A percentile compares a stretch with the other conserved stretches of the same genome.
These are phyloP conservation scores for Emmonsia crescens DNA, from an alignment of 2,329 filamentous ascomycete species.

Conservation along the genomic window DNA sequence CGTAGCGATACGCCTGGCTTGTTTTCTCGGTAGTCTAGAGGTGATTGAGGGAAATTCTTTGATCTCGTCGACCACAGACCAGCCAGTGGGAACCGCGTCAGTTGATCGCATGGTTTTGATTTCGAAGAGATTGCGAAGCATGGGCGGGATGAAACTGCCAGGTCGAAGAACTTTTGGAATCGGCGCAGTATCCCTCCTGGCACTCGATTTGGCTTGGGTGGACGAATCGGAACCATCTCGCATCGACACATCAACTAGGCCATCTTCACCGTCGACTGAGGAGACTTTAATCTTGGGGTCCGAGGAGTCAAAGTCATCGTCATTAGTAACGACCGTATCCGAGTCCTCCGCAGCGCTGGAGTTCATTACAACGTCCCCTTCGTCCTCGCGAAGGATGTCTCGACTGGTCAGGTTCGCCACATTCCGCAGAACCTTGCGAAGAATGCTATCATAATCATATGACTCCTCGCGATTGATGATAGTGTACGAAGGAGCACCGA, in stretches of 20 bases:
- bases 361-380: conserved; percentile 38
- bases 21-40: conserved; percentile 32
- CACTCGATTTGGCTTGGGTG: conserved; percentile 16
- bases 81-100: conserved; percentile 58
- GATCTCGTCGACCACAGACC: conserved; percentile 50
- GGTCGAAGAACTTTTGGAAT: conserved; percentile 38
- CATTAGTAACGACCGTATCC: conserved; percentile 56
- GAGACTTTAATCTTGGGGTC: conserved; percentile 62
- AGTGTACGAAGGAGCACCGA: conserved; percentile 50
- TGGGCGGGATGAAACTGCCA: conserved; percentile 48
- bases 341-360: conserved; percentile 46
- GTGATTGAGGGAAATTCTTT: conserved; percentile 47
- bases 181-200: conserved; percentile 15
- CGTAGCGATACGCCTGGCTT: conserved; percentile 11
- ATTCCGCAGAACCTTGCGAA: conserved; percentile 68
- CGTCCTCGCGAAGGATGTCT: conserved; percentile 47
- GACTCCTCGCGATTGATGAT: conserved; percentile 64
- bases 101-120: conserved; percentile 54
- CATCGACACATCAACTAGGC: conserved; percentile 84
- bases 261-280: conserved; percentile 80
- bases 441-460: conserved; percentile 56
- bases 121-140: conserved; percentile 63
- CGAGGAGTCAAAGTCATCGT: conserved; percentile 52
- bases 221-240: conserved; percentile 45
- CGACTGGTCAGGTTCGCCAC: conserved; percentile 66